These are phyloP conservation scores for Aspergillus costaricaensis DNA, from an alignment of 2,329 filamentous ascomycete species.

Conservation along the genomic window DNA sequence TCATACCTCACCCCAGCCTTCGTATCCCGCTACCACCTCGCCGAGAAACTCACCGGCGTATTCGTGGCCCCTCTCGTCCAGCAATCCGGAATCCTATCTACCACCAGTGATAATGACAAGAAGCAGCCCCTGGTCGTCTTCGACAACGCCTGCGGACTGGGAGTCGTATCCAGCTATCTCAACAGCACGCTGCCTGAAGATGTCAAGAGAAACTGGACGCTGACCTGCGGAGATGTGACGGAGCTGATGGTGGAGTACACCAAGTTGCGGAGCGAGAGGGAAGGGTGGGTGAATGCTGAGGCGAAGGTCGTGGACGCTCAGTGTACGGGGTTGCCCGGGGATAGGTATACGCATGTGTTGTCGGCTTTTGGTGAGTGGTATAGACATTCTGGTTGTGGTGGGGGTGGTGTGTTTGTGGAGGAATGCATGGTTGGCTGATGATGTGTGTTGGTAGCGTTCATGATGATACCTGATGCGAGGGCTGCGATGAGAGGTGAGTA, in stretches of 20 bases:
- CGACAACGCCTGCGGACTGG: constrained; percentile 58
- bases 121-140: constrained; percentile 40
- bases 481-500: constrained; percentile 39
- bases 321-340: constrained; percentile 45
- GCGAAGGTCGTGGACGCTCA: constrained; percentile 51
- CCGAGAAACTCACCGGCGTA: constrained; percentile 33
- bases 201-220: constrained; percentile 46
- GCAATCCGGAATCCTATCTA: constrained; percentile 29
- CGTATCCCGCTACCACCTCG: constrained; percentile 29
- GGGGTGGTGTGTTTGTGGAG: too few species aligned
- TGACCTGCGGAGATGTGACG: constrained; percentile 55
- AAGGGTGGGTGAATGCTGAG: constrained; percentile 52
- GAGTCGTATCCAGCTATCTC: constrained; percentile 51
- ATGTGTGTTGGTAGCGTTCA: constrained; percentile 33
- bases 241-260: constrained; percentile 46
- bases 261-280: constrained; percentile 39
- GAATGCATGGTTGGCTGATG: too few species aligned
- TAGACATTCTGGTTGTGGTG: too few species aligned
- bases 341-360: constrained; percentile 49
- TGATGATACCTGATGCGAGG: constrained; percentile 49
- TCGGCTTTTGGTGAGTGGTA: constrained; percentile 45
- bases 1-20: constrained; percentile 18
- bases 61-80: constrained; percentile 34
- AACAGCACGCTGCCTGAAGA: constrained; percentile 43
- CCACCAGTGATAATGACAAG: constrained; percentile 10